Percentiles rank a stretch among this genome's conserved stretches.
Evolutionary conservation across 352 stramenopile species (phyloP).

Genomic region (Phytophthora nicotianae): DNA sequence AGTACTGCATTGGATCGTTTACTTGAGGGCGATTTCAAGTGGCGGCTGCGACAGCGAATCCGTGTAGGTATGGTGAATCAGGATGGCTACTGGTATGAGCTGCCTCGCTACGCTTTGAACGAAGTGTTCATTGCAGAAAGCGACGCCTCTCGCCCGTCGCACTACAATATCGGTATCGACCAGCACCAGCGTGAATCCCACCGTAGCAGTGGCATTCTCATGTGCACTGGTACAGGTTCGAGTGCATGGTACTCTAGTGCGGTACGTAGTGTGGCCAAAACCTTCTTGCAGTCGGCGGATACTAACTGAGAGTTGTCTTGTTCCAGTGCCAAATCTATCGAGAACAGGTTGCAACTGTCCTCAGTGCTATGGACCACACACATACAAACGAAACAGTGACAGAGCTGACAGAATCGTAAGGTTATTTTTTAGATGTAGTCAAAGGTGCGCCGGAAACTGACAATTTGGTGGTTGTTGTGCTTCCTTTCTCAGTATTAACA

Average conservation of each 20-base stretch:
- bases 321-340: slow-evolving; percentile 84
- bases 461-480: slow-evolving; percentile 3
- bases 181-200: slow-evolving; percentile 89
- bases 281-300: background rate
- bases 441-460: slow-evolving; percentile 3
- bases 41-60: slow-evolving; percentile 82
- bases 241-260: slow-evolving; percentile 89
- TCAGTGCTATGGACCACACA: slow-evolving; percentile 85
- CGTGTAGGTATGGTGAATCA: slow-evolving; percentile 90
- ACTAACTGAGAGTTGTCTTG: slow-evolving; percentile 13
- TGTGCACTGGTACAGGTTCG: slow-evolving; percentile 88
- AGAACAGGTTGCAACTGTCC: slow-evolving; percentile 84
- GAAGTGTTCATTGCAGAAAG: slow-evolving; percentile 91
- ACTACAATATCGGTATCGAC: slow-evolving; percentile 91
- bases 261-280: slow-evolving; percentile 45
- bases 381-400: slow-evolving; percentile 90
- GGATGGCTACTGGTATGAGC: slow-evolving; percentile 87
- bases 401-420: slow-evolving; percentile 85
- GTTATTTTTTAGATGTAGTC: slow-evolving; percentile 2
- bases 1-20: slow-evolving; percentile 69
- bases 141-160: slow-evolving; percentile 81
- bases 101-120: slow-evolving; percentile 86
- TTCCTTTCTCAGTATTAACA: slow-evolving; percentile 72
- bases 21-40: slow-evolving; percentile 77
- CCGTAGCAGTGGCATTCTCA: slow-evolving; percentile 88